phyloP scores from a whole-genome alignment of 495 filamentous ascomycete species.

The Penicillium herquei region DNA sequence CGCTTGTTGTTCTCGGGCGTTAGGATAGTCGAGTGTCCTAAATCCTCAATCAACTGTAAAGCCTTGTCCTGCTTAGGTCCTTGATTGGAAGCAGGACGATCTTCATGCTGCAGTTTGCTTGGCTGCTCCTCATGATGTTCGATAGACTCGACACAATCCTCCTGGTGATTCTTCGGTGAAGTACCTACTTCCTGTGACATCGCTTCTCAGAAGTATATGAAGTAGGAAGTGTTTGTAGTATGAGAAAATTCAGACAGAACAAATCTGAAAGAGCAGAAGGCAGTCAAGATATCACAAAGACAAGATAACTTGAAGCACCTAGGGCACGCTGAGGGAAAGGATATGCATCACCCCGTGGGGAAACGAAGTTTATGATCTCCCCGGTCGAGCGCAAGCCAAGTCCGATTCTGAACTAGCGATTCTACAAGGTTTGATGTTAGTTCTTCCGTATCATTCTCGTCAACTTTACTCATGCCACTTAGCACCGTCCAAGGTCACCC shows the following conservation, averaged over 20 bases:
- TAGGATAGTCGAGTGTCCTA: constrained; percentile 39
- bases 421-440: not conserved
- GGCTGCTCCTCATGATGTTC: not conserved
- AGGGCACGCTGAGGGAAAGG: not conserved
- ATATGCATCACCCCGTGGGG: constrained; percentile 35
- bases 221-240: not conserved
- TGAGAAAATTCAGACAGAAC: not conserved
- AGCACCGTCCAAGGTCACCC: not conserved
- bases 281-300: not conserved
- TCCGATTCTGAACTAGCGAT: constrained; percentile 11
- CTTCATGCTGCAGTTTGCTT: not conserved
- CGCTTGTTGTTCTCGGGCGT: constrained; percentile 54
- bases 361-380: constrained; percentile 19
- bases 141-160: constrained; percentile 41
- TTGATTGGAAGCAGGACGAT: constrained; percentile 6
- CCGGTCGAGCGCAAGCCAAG: constrained; percentile 15
- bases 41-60: constrained; percentile 42
- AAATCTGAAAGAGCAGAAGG: not conserved
- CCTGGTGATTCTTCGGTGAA: constrained; percentile 26
- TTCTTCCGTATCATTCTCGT: constrained; percentile 5
- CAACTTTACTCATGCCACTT: constrained; percentile 1
- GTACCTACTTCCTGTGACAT: constrained; percentile 26
- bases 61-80: constrained; percentile 37
- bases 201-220: not conserved
- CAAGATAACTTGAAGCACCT: not conserved